Conservation (phyloP, 176 grass and related monocot species). For the Canna indica region DNA sequence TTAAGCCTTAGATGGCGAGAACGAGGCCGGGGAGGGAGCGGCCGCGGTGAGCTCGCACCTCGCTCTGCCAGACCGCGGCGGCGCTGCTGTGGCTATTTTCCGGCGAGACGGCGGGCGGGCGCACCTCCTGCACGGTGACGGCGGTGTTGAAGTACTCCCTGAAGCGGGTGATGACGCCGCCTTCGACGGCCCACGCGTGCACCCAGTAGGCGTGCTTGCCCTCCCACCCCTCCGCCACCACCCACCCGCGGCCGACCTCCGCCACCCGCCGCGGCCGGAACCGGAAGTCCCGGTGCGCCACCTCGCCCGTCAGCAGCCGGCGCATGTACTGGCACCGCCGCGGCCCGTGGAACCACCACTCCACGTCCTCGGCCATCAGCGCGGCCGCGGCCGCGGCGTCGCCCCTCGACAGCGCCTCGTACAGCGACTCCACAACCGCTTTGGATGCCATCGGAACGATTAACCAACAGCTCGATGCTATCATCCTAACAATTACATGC, state of each 20-base stretch:
- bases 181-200: slow-evolving; percentile 38
- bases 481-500: too few species aligned
- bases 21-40: slow-evolving; percentile 35
- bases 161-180: slow-evolving; percentile 23
- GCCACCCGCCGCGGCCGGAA: slow-evolving; percentile 14
- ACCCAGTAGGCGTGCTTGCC: slow-evolving; percentile 39
- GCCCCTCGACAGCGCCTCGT: slow-evolving; percentile 17
- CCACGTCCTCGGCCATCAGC: slow-evolving; percentile 23
- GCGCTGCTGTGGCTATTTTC: too few species aligned
- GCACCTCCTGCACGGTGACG: slow-evolving; percentile 21
- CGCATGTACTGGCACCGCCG: slow-evolving; percentile 37
- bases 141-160: slow-evolving; percentile 44
- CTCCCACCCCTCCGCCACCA: slow-evolving; percentile 34
- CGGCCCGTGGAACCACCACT: slow-evolving; percentile 46
- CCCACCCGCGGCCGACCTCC: slow-evolving; percentile 28
- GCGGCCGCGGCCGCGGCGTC: background rate
- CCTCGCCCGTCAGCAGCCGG: slow-evolving; percentile 24
- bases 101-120: background rate
- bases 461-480: too few species aligned
- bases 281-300: background rate
- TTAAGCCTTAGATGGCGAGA: too few species aligned
- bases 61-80: slow-evolving; percentile 30
- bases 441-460: background rate
- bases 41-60: background rate
- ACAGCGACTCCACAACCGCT: slow-evolving; percentile 29